Evolutionary conservation across 306 rosid species (phyloP), one percentile per base, ranked within the genome.

Genomic region (Astragalus membranaceus): DNA sequence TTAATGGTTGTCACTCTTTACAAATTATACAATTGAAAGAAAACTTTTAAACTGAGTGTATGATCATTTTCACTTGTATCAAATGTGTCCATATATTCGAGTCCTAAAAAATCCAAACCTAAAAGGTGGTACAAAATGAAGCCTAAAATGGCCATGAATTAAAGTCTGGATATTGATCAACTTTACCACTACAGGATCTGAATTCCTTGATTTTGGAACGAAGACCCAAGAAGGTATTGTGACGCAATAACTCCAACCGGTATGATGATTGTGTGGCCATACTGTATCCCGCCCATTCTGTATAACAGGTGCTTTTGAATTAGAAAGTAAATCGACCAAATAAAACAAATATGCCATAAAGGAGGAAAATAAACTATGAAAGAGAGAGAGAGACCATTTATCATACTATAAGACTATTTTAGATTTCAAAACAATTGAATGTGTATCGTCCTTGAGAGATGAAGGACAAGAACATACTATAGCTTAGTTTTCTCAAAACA

Each of bases 181-280:
- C 78, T 79, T 66, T 87, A 90, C 93, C 94, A 90, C 98, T 78
- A 93, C 68, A 3, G 97, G 97, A 80, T 93, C 90, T 50, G 96
- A 84, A 69, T 90, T 84, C 75, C 88, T 86, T 70, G 94, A 85
- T 80, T 88, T 93, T 66, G 92, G 98, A 77, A 83, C 80, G 65
- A 84, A 85, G 44, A 82, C 88, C 98, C 92, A 90, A 29, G 94
- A 88, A 49, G 96, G 96, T 54, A 93, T 74, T 13, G 86, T 72
- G 68, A 93, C 84, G 62, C 92, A 90, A 82, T 88, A 88, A 88
- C 90, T 87, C 96, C 98, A 93, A 58, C 96, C 98, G 11, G 86
- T 37, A 57, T 53, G 90, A 74, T 89, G 87, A 84, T 85, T 82
- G 74, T 88, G 97, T n/a, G 96, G 97, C 98, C 97, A 88, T 36